Evolutionary conservation across 2,329 filamentous ascomycete genomes (phyloP).

Genomic region (Calycina marina): DNA sequence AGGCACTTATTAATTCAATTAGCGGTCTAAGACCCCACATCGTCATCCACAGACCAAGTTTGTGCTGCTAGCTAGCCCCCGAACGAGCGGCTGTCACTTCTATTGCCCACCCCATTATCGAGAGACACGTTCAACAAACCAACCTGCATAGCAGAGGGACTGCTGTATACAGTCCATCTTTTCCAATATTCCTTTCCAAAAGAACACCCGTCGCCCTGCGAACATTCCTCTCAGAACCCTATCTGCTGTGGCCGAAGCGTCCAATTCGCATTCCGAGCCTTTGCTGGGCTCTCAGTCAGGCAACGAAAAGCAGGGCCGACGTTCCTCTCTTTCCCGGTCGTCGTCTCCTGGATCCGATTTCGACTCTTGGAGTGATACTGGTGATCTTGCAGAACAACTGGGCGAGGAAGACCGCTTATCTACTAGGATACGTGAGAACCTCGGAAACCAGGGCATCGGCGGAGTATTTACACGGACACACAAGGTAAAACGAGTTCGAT

Average conservation of each 20-base stretch:
- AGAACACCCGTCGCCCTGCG: conserved; percentile 48
- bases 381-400: conserved; percentile 85
- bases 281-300: conserved; percentile 29
- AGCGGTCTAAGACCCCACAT: no score
- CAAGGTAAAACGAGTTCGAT: conserved; percentile 53
- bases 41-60: no score
- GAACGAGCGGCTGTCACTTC: no score
- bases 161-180: conserved; percentile 65
- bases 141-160: conserved; percentile 29
- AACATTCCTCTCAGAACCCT: conserved; percentile 81
- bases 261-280: conserved; percentile 28
- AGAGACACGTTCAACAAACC: no score
- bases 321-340: conserved; percentile 33
- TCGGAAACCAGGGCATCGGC: conserved; percentile 44
- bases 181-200: conserved; percentile 76
- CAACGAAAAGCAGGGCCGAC: conserved; percentile 26
- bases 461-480: conserved; percentile 31
- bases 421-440: conserved; percentile 49
- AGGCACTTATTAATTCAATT: no score
- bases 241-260: conserved; percentile 25
- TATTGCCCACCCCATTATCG: no score
- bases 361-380: conserved; percentile 77
- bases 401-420: conserved; percentile 72
- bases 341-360: conserved; percentile 51
- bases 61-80: no score